Evolutionary conservation across 208 protist species (phyloP), one percentile per base, ranked within the genome.

Genomic region (Trypanosoma cruzi): DNA sequence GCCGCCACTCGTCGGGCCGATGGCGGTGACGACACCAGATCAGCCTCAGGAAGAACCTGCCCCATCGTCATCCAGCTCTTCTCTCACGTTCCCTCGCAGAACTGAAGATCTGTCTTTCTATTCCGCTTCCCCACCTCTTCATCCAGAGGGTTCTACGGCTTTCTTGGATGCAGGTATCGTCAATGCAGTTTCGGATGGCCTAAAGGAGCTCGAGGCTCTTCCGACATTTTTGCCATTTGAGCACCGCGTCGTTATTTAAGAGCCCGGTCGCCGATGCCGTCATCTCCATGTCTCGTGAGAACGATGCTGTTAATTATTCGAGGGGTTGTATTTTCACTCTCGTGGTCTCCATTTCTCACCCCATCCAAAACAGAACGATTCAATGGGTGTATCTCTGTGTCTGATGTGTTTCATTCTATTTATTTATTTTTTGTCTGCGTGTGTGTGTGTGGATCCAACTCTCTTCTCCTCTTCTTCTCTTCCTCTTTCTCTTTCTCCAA

Each of bases 121-220:
- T 22, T 2, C 22, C 13, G 24, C 54, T 28, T 24, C 20, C 42
- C 13, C 54, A 13, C 16, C 29, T 8, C 11, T 26, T 31, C 54
- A 1, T 36, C 1, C 18, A 28, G 42, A 29, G 8, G 7, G 53
- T 28, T 22, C 40, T 7, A 34, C 32, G 3, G 18, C 64, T 5
- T 11, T 49, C n/a, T 49, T 67, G 20, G 64, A 69, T 18, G 36
- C 37, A 37, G 42, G 22, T 26, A 71, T 71, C n/a, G 8, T 71
- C 16, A 42, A 40, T 8, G 65, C 65, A 4, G 29, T 71, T 14
- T 34, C 56, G 10, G 65, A 63, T 0, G 65, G 65, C 20, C 31
- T 71, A 42, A 29, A 44, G 53, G 55, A 71, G 56, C 56, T 71
- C 16, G 56, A 55, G 18, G 24, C 31, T 2, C 1, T 71, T 5